Evolutionary conservation across 164 flowering plant species (phyloP).

Genomic region (Stephania yunnanensis): DNA sequence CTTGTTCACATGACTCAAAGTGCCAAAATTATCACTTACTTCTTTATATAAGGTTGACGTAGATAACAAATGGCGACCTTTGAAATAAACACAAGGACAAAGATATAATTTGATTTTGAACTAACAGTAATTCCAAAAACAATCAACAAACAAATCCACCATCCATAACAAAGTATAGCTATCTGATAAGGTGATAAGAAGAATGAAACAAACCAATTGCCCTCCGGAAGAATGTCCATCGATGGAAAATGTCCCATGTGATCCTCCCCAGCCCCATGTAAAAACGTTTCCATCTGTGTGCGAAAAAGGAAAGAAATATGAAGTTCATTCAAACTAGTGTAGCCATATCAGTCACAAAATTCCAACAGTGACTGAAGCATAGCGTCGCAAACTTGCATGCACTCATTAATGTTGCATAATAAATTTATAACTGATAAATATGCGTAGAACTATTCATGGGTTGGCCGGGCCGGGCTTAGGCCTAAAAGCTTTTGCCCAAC

Average conservation of each 20-base stretch:
- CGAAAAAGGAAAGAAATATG: not conserved
- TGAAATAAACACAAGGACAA: not conserved
- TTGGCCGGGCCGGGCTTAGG: too few species aligned
- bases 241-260: constrained; percentile 84
- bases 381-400: not conserved
- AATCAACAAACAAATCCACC: not conserved
- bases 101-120: too few species aligned
- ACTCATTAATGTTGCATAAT: too few species aligned
- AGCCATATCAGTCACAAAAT: not conserved
- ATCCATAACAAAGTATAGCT: not conserved
- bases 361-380: not conserved
- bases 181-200: constrained; percentile 8
- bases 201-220: constrained; percentile 71
- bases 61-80: not conserved
- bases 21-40: not conserved
- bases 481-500: too few species aligned
- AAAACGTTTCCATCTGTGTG: constrained; percentile 62
- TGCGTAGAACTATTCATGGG: too few species aligned
- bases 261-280: constrained; percentile 99
- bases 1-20: not conserved
- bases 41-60: not conserved
- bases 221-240: constrained; percentile 95
- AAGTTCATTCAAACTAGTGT: not conserved
- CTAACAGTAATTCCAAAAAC: not conserved
- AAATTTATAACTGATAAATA: too few species aligned